Evolutionary conservation across 2,329 filamentous ascomycete species (phyloP), one percentile per base, ranked within the genome.

Genomic region (Botryotinia narcissicola): DNA sequence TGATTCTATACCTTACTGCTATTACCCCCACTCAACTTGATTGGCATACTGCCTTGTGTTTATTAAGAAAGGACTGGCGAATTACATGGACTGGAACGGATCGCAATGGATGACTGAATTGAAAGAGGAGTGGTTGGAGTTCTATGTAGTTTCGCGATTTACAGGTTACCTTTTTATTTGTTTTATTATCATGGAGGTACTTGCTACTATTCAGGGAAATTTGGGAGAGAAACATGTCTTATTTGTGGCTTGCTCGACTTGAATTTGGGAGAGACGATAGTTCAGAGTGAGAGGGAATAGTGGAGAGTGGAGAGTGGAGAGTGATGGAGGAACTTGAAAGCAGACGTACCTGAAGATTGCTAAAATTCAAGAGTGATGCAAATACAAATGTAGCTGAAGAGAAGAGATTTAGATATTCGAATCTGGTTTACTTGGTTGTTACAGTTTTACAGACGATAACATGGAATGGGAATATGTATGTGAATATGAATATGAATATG

Each of bases 1-100:
- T 48, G 12, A n/a, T n/a, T 37, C 46, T 66, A 66, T 35, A 66
- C 29, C 44, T 66, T 66, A 22, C 63, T 66, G 35, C 63, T 66
- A 66, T 20, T n/a, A 37, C 14, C 18, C n/a, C 44, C 20, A 60
- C 32, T 60, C 32, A 20, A 37, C 57, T 60, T 14, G 62, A 46
- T 46, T 64, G 29, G 62, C 44, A 68, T 40, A 54, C 22, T 29
- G 48, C 48, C n/a, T 29, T 42, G 32, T 40, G 57, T 35, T 37
- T 48, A 40, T 22, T 46, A 66, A 16, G 12, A 48, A 51, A 37
- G 60, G 60, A 42, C 35, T 62, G 60, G 37, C 32, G 32, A 51
- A 51, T 66, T 35, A 35, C 46, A 68, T 68, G 44, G 46, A 51
- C 7, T 29, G 64, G 42, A 46, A 57, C 14, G 51, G 51, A 57